Percentiles rank a stretch among this genome's conserved stretches.
These are phyloP conservation scores for Russula sp. DNA, from an alignment of 768 basidiomycete genomes.

Conservation along the genomic window DNA sequence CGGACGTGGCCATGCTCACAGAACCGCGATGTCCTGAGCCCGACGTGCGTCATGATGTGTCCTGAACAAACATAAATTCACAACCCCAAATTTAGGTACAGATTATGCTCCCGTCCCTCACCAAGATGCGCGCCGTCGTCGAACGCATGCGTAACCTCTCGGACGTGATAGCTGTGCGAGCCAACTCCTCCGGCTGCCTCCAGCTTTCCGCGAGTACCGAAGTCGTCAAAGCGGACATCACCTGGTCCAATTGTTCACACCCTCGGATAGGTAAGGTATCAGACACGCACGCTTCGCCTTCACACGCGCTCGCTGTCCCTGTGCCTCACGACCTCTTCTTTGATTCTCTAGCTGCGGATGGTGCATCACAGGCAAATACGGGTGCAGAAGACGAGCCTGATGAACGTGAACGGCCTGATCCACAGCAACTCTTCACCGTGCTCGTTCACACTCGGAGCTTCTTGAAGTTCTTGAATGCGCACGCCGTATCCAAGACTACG, in stretches of 20 bases:
- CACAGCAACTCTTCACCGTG: conserved; percentile 53
- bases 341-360: conserved; percentile 16
- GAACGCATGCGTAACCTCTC: conserved; percentile 69
- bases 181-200: conserved; percentile 54
- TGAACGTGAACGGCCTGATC: conserved; percentile 38
- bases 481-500: conserved; percentile 74
- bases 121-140: conserved; percentile 69
- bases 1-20: conserved; percentile 59
- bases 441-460: conserved; percentile 68
- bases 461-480: conserved; percentile 72
- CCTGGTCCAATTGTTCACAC: conserved; percentile 68
- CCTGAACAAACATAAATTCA: not conserved
- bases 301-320: not conserved
- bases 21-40: conserved; percentile 86
- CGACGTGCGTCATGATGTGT: conserved; percentile 44
- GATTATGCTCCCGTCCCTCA: conserved; percentile 66
- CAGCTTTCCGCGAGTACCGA: conserved; percentile 57
- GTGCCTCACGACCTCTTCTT: not conserved
- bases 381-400: conserved; percentile 27
- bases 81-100: conserved; percentile 46
- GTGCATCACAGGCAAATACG: conserved; percentile 19
- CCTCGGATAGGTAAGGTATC: conserved; percentile 41
- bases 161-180: conserved; percentile 58
- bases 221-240: conserved; percentile 67
- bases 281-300: not conserved